Evolutionary conservation across 768 basidiomycete genomes (phyloP), one percentile per base, ranked within the genome.

Genomic region (Lactarius trivialis): DNA sequence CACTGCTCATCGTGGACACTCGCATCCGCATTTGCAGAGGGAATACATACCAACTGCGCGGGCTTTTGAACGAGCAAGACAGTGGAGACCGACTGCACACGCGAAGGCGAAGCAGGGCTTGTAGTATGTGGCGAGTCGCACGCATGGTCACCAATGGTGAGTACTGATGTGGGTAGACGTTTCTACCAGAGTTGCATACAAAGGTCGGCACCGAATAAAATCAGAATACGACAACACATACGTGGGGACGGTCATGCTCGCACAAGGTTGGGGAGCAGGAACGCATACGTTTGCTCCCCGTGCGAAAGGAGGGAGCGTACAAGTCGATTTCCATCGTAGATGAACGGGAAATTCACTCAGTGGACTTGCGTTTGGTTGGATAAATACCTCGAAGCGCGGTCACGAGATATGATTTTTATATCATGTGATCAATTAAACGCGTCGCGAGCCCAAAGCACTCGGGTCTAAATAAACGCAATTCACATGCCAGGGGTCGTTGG

Each of bases 321-420:
- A 81, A 78, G 74, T 84, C 81, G 59, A 85, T 69, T 68, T 85
- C 82, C 82, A 88, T 84, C 65, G 73, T 74, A n/a, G 11, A 33
- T 32, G 36, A 32, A 43, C 11, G 19, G 51, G 21, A 34, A 21
- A 24, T 34, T 32, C 36, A 19, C 53, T 28, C 24, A 50, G 12
- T 50, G 7, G 49, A 28, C 50, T 30, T 30, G 45, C 45, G 21
- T 48, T 48, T 21, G 8, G 9, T 24, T 45, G 43, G 43, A 45
- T 24, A 45, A n/a, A n/a, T n/a, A n/a, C n/a, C n/a, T n/a, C n/a
- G n/a, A n/a, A n/a, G n/a, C n/a, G 12, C 56, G 48, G 48, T 58
- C 56, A 58, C 56, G 56, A 21, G 41, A 53, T 7, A 24, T 9
- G 7, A 2, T 26, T 21, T n/a, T 33, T 36, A 33, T 30, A 36